Conservation (phyloP, 805 yeast genomes). For the Ogataea chonburiensis region DNA sequence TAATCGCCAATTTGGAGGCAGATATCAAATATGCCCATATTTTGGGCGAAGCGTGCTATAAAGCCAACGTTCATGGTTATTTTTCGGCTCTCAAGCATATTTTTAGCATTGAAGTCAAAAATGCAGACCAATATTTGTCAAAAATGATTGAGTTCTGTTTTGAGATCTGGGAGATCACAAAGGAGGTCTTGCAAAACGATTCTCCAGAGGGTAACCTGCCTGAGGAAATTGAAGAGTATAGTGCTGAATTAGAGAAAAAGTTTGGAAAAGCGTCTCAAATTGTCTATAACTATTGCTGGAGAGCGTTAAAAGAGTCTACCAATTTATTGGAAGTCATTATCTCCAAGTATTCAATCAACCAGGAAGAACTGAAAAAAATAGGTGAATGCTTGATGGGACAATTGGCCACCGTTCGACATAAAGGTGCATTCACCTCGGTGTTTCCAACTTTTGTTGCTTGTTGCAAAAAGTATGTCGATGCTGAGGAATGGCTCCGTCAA, state of each 20-base stretch:
- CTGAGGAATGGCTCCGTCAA: conserved; percentile 53
- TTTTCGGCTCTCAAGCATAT: conserved; percentile 54
- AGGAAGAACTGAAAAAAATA: conserved; percentile 31
- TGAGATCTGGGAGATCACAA: conserved; percentile 43
- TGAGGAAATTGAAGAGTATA: conserved; percentile 39
- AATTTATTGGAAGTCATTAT: conserved; percentile 49
- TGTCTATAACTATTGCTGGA: conserved; percentile 72
- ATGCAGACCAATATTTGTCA: conserved; percentile 5
- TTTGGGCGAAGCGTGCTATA: conserved; percentile 43
- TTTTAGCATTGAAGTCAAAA: conserved; percentile 13
- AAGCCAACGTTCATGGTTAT: conserved; percentile 65
- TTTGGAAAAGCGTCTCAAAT: conserved; percentile 43
- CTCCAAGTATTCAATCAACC: conserved; percentile 31
- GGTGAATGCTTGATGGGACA: conserved; percentile 65
- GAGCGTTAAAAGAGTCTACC: conserved; percentile 76
- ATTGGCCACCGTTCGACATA: conserved; percentile 71
- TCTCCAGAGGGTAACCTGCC: conserved; percentile 70
- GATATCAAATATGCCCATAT: conserved; percentile 38
- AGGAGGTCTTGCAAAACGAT: conserved; percentile 58
- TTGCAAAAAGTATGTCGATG: conserved; percentile 43
- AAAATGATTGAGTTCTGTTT: conserved; percentile 12
- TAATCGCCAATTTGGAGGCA: conserved; percentile 37
- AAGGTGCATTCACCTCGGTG: conserved; percentile 90
- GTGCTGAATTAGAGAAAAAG: conserved; percentile 32
- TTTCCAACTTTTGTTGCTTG: conserved; percentile 74